phyloP scores from a whole-genome alignment of 2,329 filamentous ascomycete genomes.

The Pestalotiopsis sp. region DNA sequence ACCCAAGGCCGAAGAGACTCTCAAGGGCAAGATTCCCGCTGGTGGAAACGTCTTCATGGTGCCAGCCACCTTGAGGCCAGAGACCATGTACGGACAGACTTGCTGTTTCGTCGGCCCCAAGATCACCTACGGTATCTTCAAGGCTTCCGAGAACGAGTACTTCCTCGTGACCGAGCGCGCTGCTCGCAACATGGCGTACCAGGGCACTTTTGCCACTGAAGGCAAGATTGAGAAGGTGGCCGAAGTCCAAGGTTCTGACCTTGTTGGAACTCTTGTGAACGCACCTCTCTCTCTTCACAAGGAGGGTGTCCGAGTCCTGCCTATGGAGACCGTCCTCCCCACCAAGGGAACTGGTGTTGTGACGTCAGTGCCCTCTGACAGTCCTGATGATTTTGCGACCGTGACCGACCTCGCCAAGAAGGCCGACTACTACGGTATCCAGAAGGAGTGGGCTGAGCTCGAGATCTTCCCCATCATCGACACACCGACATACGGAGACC shows the following conservation, averaged over 20 bases:
- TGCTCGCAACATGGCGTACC: slow-evolving; percentile 96
- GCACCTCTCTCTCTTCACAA: slow-evolving; percentile 87
- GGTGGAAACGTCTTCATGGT: slow-evolving; percentile 85
- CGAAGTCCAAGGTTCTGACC: slow-evolving; percentile 75
- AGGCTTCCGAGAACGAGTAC: slow-evolving; percentile 76
- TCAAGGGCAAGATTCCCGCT: slow-evolving; percentile 78
- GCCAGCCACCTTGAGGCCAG: slow-evolving; percentile 87
- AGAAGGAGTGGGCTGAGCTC: slow-evolving; percentile 94
- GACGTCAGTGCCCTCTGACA: slow-evolving; percentile 93
- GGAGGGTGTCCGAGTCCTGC: slow-evolving; percentile 82
- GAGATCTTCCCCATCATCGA: slow-evolving; percentile 89
- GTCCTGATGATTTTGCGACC: slow-evolving; percentile 92
- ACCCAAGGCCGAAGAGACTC: slow-evolving; percentile 68
- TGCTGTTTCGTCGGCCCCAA: slow-evolving; percentile 94
- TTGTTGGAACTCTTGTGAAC: slow-evolving; percentile 86
- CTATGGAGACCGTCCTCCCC: slow-evolving; percentile 91
- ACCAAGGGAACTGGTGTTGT: slow-evolving; percentile 97
- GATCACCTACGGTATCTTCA: slow-evolving; percentile 87
- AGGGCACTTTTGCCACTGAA: slow-evolving; percentile 79
- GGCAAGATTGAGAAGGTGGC: slow-evolving; percentile 75
- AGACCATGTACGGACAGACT: slow-evolving; percentile 99
- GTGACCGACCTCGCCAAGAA: slow-evolving; percentile 89
- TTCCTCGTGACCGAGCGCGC: slow-evolving; percentile 82
- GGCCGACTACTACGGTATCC: slow-evolving; percentile 91
- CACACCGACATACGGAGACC: slow-evolving; percentile 84